phyloP scores from a whole-genome alignment of 257 asterid species.

The Solanum appendiculatum region DNA sequence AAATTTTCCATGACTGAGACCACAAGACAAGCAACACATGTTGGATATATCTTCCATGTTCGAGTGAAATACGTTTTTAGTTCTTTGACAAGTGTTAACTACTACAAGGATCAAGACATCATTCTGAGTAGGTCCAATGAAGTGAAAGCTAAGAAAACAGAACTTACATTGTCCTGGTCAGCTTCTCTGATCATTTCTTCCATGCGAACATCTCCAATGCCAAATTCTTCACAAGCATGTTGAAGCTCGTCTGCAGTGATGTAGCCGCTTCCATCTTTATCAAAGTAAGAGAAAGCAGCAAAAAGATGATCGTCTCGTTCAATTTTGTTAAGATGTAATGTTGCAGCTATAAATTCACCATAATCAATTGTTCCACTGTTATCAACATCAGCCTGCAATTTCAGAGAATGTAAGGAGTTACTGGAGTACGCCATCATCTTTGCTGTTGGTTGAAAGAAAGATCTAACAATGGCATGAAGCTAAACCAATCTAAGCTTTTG shows the following conservation, averaged over 20 bases:
- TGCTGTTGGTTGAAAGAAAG: neutral
- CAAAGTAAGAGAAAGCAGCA: constrained; percentile 15
- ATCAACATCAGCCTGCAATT: constrained; percentile 78
- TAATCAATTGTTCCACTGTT: constrained; percentile 87
- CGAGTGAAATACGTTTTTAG: neutral
- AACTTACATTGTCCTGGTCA: constrained; percentile 78
- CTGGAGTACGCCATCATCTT: neutral
- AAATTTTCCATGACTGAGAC: neutral
- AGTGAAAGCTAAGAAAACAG: neutral
- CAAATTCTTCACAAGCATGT: constrained; percentile 16
- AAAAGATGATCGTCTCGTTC: constrained; percentile 45
- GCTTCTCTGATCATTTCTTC: constrained; percentile 87
- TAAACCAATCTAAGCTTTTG: neutral
- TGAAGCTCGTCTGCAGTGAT: constrained; percentile 15
- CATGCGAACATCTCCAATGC: constrained; percentile 62
- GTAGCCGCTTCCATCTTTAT: constrained; percentile 15
- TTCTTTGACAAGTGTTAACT: neutral
- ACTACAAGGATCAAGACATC: neutral
- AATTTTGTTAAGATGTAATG: constrained; percentile 70
- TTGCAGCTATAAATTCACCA: constrained; percentile 84
- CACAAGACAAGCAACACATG: neutral
- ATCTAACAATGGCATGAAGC: neutral
- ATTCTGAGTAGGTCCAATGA: neutral
- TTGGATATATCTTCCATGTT: neutral
- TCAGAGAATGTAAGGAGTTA: constrained; percentile 4